These are phyloP conservation scores for Zygotorulaspora sp. DNA, from an alignment of 805 yeast genomes.

Conservation along the genomic window DNA sequence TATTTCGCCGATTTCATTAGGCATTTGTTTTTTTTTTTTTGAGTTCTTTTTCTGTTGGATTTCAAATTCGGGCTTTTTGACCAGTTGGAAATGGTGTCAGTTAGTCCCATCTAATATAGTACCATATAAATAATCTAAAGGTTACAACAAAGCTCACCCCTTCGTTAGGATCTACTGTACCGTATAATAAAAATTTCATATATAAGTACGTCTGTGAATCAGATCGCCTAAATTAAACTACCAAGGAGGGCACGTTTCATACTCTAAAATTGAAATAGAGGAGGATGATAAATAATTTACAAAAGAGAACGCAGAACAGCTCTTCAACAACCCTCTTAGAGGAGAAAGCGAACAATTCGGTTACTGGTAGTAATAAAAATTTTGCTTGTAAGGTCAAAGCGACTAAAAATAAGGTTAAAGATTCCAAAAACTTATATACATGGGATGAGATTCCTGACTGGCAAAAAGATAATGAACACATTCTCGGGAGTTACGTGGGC, in stretches of 20 bases:
- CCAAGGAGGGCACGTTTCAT: no score
- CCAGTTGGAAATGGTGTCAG: no score
- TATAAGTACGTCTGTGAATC: no score
- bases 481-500: constrained; percentile 56
- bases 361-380: neutral
- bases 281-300: constrained; percentile 4
- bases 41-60: constrained; percentile 1
- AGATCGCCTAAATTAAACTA: no score
- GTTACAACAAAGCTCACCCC: no score
- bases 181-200: no score
- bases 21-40: no score
- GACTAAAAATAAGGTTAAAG: neutral
- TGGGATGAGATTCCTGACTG: constrained; percentile 59
- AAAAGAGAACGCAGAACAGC: constrained; percentile 6
- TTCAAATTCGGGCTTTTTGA: constrained; percentile 2
- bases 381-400: neutral
- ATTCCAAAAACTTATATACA: constrained; percentile 16
- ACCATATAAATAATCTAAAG: no score
- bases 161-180: no score
- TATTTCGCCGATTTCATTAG: neutral
- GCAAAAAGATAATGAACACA: constrained; percentile 70
- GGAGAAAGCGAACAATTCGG: neutral
- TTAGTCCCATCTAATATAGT: no score
- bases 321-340: neutral
- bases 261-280: neutral